These are phyloP conservation scores for Taphrina flavorubra DNA, from an alignment of 1,139 yeast genomes.

Conservation along the genomic window DNA sequence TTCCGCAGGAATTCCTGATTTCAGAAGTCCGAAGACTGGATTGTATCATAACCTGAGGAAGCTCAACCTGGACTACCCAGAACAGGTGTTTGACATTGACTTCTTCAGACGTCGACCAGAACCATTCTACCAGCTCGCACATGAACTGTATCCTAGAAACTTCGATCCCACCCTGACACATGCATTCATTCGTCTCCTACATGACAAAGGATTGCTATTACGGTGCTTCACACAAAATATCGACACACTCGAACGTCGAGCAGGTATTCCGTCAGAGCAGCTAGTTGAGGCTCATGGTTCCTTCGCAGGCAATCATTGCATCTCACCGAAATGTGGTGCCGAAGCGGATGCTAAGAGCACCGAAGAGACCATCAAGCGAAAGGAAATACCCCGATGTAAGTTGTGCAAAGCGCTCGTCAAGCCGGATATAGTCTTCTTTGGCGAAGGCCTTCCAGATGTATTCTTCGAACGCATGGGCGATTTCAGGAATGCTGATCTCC, in stretches of 20 bases:
- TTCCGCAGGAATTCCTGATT: conserved; percentile 89
- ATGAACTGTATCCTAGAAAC: conserved; percentile 85
- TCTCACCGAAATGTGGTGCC: conserved; percentile 61
- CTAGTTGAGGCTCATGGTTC: conserved; percentile 95
- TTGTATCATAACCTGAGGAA: conserved; percentile 78
- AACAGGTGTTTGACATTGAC: conserved; percentile 91
- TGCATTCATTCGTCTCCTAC: conserved; percentile 67
- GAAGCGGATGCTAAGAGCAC: conserved; percentile 56
- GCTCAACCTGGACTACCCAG: conserved; percentile 83
- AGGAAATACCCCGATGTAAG: conserved; percentile 62
- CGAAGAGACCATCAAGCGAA: conserved; percentile 40
- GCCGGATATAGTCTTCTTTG: conserved; percentile 89
- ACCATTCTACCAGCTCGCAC: conserved; percentile 83
- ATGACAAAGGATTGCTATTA: conserved; percentile 64
- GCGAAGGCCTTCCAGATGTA: conserved; percentile 75
- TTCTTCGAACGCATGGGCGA: conserved; percentile 60
- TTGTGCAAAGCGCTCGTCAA: conserved; percentile 70
- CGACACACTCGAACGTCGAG: conserved; percentile 84
- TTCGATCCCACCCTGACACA: conserved; percentile 85
- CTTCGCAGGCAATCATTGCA: conserved; percentile 82
- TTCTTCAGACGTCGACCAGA: conserved; percentile 75
- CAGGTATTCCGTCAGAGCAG: conserved; percentile 69
- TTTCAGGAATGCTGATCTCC: conserved; percentile 75
- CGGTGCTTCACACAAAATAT: conserved; percentile 63
- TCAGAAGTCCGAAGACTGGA: conserved; percentile 90